Evolutionary conservation across 1,284 basidiomycete species (phyloP).

Genomic region (Ganoderma meredithae): DNA sequence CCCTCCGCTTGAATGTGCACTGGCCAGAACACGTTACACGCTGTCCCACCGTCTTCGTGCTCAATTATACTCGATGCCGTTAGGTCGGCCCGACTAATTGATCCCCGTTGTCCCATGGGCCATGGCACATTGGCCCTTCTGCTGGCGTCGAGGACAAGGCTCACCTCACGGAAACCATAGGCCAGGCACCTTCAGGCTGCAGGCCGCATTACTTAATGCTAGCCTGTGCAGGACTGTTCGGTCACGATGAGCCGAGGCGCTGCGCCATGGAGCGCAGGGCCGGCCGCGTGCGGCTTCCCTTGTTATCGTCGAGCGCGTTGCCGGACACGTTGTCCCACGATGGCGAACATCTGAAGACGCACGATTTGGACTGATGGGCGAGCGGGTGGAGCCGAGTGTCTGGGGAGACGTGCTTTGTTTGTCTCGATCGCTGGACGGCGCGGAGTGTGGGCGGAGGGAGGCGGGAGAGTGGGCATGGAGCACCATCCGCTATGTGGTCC

Average conservation of each 20-base stretch:
- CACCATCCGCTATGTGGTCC: constrained; percentile 20
- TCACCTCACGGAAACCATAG: not conserved
- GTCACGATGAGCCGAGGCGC: constrained; percentile 3
- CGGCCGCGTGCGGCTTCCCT: constrained; percentile 9
- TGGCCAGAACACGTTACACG: not conserved
- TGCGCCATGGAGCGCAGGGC: not conserved
- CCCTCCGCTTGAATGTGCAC: not conserved
- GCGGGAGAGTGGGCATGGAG: constrained; percentile 7
- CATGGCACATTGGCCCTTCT: not conserved
- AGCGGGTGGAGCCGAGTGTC: constrained; percentile 11
- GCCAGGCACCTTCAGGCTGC: not conserved
- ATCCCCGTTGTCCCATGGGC: not conserved
- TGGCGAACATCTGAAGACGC: constrained; percentile 5
- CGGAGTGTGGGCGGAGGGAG: not conserved
- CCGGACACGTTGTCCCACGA: constrained; percentile 10
- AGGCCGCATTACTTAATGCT: not conserved
- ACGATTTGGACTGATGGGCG: constrained; percentile 6
- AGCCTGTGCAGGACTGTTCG: not conserved
- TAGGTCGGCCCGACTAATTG: not conserved
- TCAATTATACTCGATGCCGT: constrained; percentile 1
- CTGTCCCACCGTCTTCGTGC: not conserved
- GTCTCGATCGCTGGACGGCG: not conserved
- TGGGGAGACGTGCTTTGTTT: constrained; percentile 1
- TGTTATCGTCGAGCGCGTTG: constrained; percentile 10
- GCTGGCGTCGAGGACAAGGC: not conserved